Evolutionary conservation across 345 rosid species (phyloP), one percentile per base, ranked within the genome.

Genomic region (Orychophragmus violaceus): DNA sequence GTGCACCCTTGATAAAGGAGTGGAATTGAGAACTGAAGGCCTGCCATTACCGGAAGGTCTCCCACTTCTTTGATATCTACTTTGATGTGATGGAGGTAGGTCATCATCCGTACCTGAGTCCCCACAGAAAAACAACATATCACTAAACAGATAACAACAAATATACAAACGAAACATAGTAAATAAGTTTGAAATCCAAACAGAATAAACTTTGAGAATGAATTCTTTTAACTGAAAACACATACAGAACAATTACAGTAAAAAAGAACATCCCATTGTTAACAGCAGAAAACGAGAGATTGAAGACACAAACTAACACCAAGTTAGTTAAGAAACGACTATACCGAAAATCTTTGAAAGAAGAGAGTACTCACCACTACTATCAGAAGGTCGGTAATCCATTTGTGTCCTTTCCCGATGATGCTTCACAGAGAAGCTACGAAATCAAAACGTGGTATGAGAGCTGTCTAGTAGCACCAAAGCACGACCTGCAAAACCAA

Each of bases 61-160:
- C 8, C 77, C 82, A 17, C 87, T 93, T 82, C 93, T 74, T 71
- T 84, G 99, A 76, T 80, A 95, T 82, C 95, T 85, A 76, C 79
- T 84, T 79, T 83, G 95, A 75, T 85, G 97, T 17, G 96, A 74
- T 52, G 99, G 97, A 77, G 97, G 99, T 44, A 94, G 88, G 74
- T 87, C 99, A 74, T 91, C 99, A 78, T 91, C 99, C 13, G 99
- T 91, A 66, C 97, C 99, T 95, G 81, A 75, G 79, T 68, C 65
- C 59, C 59, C 71, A 30, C 42, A 67, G 12, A 52, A 42, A 42
- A 18, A 45, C 28, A 66, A 50, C 39, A 35, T 23, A 33, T 60
- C 44, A 62, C 5, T 0, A 55, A 44, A 45, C 50, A 28, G 7
- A 52, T 45, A 56, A 30, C 53, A 62, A 33, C 12, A 51, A 23